phyloP scores from a whole-genome alignment of 1,284 basidiomycete genomes.

The Leccinum pallidistipes region DNA sequence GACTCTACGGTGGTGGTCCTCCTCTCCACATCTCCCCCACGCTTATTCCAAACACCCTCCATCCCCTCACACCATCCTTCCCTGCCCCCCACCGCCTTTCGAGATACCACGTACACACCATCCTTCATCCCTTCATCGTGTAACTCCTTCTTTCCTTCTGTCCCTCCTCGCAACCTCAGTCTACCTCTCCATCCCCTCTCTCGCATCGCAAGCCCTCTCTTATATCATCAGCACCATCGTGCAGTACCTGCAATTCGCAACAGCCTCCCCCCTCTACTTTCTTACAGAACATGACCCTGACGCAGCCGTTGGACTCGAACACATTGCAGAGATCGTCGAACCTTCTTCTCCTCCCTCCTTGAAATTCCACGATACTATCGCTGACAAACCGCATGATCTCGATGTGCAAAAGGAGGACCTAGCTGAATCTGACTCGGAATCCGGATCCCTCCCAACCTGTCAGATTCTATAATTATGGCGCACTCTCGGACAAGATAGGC shows the following conservation, averaged over 20 bases:
- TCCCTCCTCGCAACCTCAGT: conserved; percentile 86
- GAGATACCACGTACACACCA: conserved; percentile 56
- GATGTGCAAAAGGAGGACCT: conserved; percentile 40
- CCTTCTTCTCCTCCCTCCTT: conserved; percentile 1
- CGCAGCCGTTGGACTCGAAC: conserved; percentile 68
- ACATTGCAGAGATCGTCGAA: conserved; percentile 54
- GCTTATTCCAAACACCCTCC: conserved; percentile 60
- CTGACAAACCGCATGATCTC: conserved; percentile 31
- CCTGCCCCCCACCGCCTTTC: conserved; percentile 31
- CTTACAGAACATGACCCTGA: conserved; percentile 49
- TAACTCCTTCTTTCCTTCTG: conserved; percentile 79
- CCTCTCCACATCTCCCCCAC: conserved; percentile 63
- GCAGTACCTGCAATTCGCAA: conserved; percentile 82
- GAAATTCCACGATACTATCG: conserved; percentile 24
- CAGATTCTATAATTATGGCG: conserved; percentile 68
- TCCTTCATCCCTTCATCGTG: conserved; percentile 38
- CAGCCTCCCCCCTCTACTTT: conserved; percentile 69
- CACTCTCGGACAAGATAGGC: conserved; percentile 86
- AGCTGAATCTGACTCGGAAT: conserved; percentile 34
- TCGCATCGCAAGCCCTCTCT: conserved; percentile 75
- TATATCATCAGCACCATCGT: conserved; percentile 71
- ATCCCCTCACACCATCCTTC: conserved; percentile 73
- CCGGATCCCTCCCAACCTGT: conserved; percentile 20
- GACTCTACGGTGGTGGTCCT: conserved; percentile 86
- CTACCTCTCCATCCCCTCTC: conserved; percentile 80